phyloP scores from a whole-genome alignment of 2,329 filamentous ascomycete genomes.

The Colletotrichum echinochloae region DNA sequence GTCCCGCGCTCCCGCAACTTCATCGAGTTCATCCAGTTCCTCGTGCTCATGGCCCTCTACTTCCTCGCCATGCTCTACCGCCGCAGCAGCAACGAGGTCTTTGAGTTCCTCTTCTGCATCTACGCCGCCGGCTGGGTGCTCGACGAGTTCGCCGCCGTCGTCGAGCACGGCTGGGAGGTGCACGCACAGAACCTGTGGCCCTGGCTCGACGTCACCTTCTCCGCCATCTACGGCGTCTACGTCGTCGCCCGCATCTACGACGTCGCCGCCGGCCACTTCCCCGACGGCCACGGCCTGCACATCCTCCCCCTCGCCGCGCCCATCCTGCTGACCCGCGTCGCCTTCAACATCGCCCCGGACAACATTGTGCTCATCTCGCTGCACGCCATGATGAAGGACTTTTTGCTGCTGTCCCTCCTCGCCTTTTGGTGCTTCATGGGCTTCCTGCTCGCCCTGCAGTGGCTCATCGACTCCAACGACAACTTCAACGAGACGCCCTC shows the following conservation, averaged over 20 bases:
- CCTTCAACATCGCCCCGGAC: constrained; percentile 79
- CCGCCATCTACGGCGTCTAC: constrained; percentile 72
- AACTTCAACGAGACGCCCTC: constrained; percentile 48
- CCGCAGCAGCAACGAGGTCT: constrained; percentile 58
- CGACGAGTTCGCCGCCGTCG: constrained; percentile 73
- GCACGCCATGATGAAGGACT: constrained; percentile 80
- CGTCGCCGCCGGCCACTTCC: constrained; percentile 48
- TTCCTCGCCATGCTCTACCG: constrained; percentile 72
- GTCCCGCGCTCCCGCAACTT: constrained; percentile 76
- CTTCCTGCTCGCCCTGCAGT: constrained; percentile 76
- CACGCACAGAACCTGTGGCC: constrained; percentile 82
- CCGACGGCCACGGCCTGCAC: constrained; percentile 69
- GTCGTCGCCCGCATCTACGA: constrained; percentile 70
- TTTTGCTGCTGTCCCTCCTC: constrained; percentile 71
- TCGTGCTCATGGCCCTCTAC: constrained; percentile 72
- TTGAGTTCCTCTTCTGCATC: constrained; percentile 71
- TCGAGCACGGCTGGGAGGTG: constrained; percentile 75
- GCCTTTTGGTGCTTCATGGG: constrained; percentile 73
- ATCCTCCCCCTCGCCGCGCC: constrained; percentile 76
- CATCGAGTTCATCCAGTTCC: constrained; percentile 74
- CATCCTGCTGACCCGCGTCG: constrained; percentile 76
- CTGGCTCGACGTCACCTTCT: constrained; percentile 78
- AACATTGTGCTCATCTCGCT: constrained; percentile 82
- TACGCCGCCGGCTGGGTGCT: constrained; percentile 77
- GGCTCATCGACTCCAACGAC: constrained; percentile 60